Base-by-base conservation (phyloP, 306 rosid species). In the Betula pendula region DNA sequence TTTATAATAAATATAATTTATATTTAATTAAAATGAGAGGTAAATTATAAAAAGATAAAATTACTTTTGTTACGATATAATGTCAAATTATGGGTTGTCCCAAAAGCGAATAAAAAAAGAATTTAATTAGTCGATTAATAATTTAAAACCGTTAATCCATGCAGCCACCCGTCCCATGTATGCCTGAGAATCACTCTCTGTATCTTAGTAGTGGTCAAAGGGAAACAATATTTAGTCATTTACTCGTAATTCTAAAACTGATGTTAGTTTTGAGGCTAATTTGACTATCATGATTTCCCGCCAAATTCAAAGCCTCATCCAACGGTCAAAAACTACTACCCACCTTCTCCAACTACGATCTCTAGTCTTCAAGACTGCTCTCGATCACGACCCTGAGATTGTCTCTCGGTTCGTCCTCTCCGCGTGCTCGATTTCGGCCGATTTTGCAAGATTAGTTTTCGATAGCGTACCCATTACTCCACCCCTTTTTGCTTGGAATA, bases 401-500 rank as follows among this genome's bases (percentile, higher is more conserved):
- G 29, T 87, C 42, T 55, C 79, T 15, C 73, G 22, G 5, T 71
- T 80, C 35, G 52, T 87, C 20, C 50, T 56, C 20, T 44, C 82
- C 2, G 59, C 87, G 0, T 76, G 70, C 70, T 48, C 86, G 14
- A 72, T 86, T 27, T 90, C 92, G 8, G 71, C 73, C 51, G 19
- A 73, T 43, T 79, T 38, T 35, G 53, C 92, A 40, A 65, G 53
- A 48, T 7, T 68, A 9, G 75, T 88, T 53, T 82, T 90, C 81
- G 55, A 58, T 63, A 53, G 80, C 25, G 27, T 80, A 4, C 90
- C 92, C 73, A 75, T 67, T 27, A 35, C 31, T 9, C 89, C 90
- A 0, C 90, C 95, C 0, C 81, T 88, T 29, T 90, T 90, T 25
- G 76, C 88, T 70, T 84, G 81, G 83, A 86, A 86, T 67, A 69